Base-by-base conservation (phyloP, 2,329 filamentous ascomycete species). In the Aspergillus melleus region DNA sequence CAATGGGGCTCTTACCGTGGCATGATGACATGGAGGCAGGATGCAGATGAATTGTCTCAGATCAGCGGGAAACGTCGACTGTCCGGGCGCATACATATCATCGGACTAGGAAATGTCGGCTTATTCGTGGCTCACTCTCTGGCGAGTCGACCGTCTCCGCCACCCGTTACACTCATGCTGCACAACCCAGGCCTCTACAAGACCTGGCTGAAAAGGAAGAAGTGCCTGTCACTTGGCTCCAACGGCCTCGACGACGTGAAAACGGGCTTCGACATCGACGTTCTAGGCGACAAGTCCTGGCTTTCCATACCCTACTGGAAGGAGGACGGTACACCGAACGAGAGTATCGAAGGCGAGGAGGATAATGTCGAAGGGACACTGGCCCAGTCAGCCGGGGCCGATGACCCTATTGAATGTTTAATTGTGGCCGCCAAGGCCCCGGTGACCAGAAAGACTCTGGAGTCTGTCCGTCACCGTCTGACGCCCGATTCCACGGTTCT, bases 71-170 rank as follows among this genome's bases (percentile, higher is more conserved):
- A 61, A 19, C 61, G 60, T 36, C 64, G 65, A 36, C 58, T 76
- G 44, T 73, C 72, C 6, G 74, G 79, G 61, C 64, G 64, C 54
- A 68, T 68, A 54, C 86, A 93, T 70, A 81, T 96, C 55, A 77
- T 96, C 5, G 92, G 92, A 6, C 72, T 89, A 5, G 92, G 92
- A 29, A 94, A 91, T 69, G 81, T 96, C 9, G 91, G 92, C 14
- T 86, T 86, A 50, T 83, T 96, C 20, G 86, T 92, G 61, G 91
- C 92, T 36, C 87, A 88, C 70, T 85, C 85, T 22, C 79, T 96
- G 72, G 84, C 22, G 80, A 83, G 10, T 89, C 90, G 11, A 87
- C 89, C 1, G 82, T 96, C 52, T 20, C 82, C 84, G 2, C 91
- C 91, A 4, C 90, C 90, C 0, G 84, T 96, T 42, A 92, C 90